phyloP scores from a whole-genome alignment of 805 yeast species.

The Clavispora phyllophila region DNA sequence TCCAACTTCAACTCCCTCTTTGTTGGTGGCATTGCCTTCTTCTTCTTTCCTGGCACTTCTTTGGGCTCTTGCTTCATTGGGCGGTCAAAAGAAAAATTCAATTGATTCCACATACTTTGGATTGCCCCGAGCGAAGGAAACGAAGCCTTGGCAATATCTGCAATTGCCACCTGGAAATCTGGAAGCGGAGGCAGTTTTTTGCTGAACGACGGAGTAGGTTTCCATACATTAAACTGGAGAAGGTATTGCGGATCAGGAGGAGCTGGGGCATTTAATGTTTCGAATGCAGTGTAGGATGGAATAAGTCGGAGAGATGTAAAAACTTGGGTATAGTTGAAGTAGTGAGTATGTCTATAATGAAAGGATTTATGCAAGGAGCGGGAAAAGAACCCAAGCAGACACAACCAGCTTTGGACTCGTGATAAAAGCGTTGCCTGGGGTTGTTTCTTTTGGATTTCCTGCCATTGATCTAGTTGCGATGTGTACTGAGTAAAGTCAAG shows the following conservation, averaged over 20 bases:
- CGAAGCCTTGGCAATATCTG: constrained; percentile 37
- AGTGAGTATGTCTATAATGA: constrained; percentile 22
- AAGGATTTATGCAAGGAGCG: neutral
- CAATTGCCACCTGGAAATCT: constrained; percentile 66
- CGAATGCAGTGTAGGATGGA: constrained; percentile 13
- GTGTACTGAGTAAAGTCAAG: constrained; percentile 13
- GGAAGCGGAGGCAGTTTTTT: constrained; percentile 68
- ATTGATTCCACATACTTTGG: constrained; percentile 21
- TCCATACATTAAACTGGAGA: constrained; percentile 72
- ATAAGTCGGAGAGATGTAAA: constrained; percentile 19
- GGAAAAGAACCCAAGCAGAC: neutral
- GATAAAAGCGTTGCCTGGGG: constrained; percentile 16
- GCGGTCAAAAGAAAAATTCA: neutral
- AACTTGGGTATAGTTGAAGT: constrained; percentile 20
- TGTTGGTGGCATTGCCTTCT: constrained; percentile 14
- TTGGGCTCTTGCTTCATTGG: neutral
- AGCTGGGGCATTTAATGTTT: constrained; percentile 5
- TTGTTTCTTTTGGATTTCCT: constrained; percentile 17
- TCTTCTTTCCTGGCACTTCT: neutral
- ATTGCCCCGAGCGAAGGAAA: constrained; percentile 48
- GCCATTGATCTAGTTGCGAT: constrained; percentile 13
- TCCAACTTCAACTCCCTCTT: constrained; percentile 22
- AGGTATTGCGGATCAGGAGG: constrained; percentile 13
- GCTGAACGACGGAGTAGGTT: constrained; percentile 67
- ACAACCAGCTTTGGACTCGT: neutral